Evolutionary conservation across 306 rosid species (phyloP), one percentile per base, ranked within the genome.

Genomic region (Cyamopsis tetragonoloba): DNA sequence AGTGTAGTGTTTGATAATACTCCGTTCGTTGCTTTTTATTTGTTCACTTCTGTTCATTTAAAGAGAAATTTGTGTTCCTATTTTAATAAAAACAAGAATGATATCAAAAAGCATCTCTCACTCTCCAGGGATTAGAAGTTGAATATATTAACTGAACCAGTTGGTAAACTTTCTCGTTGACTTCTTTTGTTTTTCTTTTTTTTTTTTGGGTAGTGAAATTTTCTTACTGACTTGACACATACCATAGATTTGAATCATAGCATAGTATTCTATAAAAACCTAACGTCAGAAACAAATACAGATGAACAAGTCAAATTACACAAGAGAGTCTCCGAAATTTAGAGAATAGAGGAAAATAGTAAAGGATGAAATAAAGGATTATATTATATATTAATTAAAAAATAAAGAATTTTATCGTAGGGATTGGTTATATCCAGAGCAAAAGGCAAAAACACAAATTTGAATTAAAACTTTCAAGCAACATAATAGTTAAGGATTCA

Each of bases 241-340:
- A 62, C 54, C 17, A 62, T 27, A 49, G 3, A 22, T 71, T 20
- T 34, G 56, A 59, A 59, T 49, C 54, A 41, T n/a, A n/a, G n/a
- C n/a, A n/a, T n/a, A n/a, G n/a, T 54, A 24, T 5, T 48, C 3
- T 37, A 61, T 53, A 23, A 58, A 31, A 58, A 46, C 55, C 47
- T 49, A 13, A 64, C 37, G 10, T 4, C 18, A 44, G 30, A 28
- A 46, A 60, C 31, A 75, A 35, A 56, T 17, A 66, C 41, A 28
- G 64, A 67, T 44, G 62, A 58, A 53, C 12, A 59, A 48, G 53
- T 66, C 74, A 74, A 28, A 42, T 35, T n/a, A 63, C n/a, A 37
- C 38, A 56, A 38, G 62, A 48, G 22, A 67, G 26, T 18, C 17
- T 13, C 42, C 49, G 19, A 60, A 58, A 49, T 50, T 35, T 14